phyloP scores from a whole-genome alignment of 139 green algal species.

The Limnomonas spitsbergensis region DNA sequence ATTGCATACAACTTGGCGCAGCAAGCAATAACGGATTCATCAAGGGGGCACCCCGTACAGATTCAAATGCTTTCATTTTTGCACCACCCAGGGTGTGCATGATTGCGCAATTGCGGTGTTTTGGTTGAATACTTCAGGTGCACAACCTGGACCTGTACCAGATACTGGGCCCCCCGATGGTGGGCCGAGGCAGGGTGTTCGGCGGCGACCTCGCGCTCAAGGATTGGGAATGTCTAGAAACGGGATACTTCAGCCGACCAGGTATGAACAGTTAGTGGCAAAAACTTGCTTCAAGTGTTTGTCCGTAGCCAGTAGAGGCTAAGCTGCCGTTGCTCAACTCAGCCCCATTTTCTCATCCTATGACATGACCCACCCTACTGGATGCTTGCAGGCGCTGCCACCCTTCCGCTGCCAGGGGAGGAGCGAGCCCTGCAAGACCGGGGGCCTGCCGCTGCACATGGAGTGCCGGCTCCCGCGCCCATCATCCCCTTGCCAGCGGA shows the following conservation, averaged over 20 bases:
- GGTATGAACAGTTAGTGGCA: no score
- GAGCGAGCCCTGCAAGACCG: no score
- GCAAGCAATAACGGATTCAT: no score
- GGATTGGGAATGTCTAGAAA: background rate
- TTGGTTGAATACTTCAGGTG: background rate
- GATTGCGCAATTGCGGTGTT: background rate
- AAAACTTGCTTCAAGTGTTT: no score
- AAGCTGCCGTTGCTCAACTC: background rate
- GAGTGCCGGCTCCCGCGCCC: no score
- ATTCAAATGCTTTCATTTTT: background rate
- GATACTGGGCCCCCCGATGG: background rate
- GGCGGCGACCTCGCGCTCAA: background rate
- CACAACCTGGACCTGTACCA: background rate
- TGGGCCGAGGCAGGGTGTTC: background rate
- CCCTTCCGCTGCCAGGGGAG: no score
- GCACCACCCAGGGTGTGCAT: background rate
- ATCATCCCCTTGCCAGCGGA: no score
- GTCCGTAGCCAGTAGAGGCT: no score
- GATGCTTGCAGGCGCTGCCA: background rate
- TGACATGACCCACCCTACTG: background rate
- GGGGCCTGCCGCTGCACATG: no score
- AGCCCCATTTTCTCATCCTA: background rate
- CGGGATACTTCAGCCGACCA: background rate
- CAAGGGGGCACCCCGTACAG: no score
- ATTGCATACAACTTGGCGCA: no score